Percentiles rank a stretch among this genome's conserved stretches.
Conservation (phyloP, 495 filamentous ascomycete species). For the Talaromyces borbonicus region DNA sequence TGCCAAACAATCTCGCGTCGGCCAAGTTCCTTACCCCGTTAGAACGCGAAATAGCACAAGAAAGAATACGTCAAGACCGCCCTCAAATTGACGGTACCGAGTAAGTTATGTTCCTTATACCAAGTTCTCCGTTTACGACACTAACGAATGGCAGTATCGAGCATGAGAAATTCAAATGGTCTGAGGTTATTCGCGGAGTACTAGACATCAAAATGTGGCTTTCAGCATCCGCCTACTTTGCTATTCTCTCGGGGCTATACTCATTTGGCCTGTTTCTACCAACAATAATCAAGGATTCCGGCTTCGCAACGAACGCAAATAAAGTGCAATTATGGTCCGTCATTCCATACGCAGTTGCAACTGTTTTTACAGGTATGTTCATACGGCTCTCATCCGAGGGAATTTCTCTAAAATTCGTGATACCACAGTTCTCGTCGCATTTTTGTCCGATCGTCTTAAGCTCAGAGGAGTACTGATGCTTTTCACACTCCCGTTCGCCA, state of each 20-base stretch:
- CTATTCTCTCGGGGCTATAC: conserved; percentile 33
- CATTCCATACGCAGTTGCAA: conserved; percentile 76
- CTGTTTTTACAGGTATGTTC: conserved; percentile 64
- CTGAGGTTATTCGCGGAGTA: conserved; percentile 30
- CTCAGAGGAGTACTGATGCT: conserved; percentile 39
- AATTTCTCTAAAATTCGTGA: conserved; percentile 12
- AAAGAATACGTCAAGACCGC: conserved; percentile 28
- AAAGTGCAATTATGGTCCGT: conserved; percentile 75
- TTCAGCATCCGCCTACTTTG: conserved; percentile 34
- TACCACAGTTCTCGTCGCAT: conserved; percentile 26
- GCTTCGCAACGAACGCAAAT: conserved; percentile 52
- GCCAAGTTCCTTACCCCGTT: conserved; percentile 40
- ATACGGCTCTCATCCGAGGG: conserved; percentile 40
- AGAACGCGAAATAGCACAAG: conserved; percentile 37
- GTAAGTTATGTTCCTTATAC: conserved; percentile 13
- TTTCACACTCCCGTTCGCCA: conserved; percentile 36
- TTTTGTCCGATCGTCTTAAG: conserved; percentile 36
- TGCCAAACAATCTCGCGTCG: conserved; percentile 43
- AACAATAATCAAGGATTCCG: conserved; percentile 62
- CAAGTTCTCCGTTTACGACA: not conserved
- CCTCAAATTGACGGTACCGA: conserved; percentile 17
- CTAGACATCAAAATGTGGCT: conserved; percentile 30
- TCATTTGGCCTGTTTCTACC: conserved; percentile 50
- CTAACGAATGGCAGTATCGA: conserved; percentile 12
- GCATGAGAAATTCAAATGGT: conserved; percentile 29